These are phyloP conservation scores for Sambucus nigra DNA, from an alignment of 129 eudicot species.

Conservation along the genomic window DNA sequence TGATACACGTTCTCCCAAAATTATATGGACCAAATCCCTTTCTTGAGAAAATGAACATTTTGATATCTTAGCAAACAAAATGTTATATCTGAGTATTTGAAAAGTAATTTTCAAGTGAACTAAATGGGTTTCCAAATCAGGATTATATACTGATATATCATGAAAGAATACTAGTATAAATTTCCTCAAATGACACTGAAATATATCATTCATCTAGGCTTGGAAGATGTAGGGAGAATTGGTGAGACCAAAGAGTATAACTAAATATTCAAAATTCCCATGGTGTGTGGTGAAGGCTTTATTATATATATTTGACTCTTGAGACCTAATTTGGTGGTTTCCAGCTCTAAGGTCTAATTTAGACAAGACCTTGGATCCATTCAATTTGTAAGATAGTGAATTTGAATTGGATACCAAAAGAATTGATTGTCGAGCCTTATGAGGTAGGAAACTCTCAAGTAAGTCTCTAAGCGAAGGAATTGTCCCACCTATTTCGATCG, in stretches of 20 bases:
- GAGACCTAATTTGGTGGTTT: neutral
- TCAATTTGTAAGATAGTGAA: too few species aligned
- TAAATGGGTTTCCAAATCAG: neutral
- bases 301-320: neutral
- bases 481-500: too few species aligned
- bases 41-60: too few species aligned
- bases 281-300: neutral
- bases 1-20: neutral
- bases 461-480: too few species aligned
- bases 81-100: too few species aligned
- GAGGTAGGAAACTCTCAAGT: too few species aligned
- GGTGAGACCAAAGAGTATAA: neutral
- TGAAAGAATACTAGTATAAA: neutral
- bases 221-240: neutral
- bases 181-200: neutral
- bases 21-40: neutral
- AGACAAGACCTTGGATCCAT: too few species aligned
- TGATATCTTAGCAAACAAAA: neutral
- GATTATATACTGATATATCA: neutral
- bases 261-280: neutral
- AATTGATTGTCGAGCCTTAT: too few species aligned
- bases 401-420: too few species aligned
- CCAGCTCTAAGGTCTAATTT: too few species aligned
- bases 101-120: neutral
- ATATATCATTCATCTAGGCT: neutral